These are phyloP conservation scores for Carpinus viminea DNA, from an alignment of 306 rosid genomes.

Conservation along the genomic window DNA sequence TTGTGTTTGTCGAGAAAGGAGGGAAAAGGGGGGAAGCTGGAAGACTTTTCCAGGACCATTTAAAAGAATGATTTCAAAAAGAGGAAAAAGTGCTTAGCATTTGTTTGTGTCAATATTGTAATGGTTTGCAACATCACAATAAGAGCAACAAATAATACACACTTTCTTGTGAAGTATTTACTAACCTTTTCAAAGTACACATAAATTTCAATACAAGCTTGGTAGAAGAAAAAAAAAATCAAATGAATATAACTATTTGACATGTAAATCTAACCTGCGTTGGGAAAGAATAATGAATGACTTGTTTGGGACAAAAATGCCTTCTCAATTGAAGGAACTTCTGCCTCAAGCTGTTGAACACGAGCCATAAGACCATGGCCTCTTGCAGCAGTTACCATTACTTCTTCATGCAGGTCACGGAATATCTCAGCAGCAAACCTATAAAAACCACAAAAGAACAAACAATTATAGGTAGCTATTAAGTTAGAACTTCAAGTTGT, in stretches of 20 bases:
- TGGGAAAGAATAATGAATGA: constrained; percentile 58
- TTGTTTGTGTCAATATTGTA: background rate
- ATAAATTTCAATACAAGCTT: background rate
- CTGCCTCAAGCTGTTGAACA: constrained; percentile 94
- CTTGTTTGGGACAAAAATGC: constrained; percentile 66
- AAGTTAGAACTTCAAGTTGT: background rate
- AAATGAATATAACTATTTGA: constrained; percentile 17
- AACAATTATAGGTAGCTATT: background rate
- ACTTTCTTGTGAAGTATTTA: background rate
- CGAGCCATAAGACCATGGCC: constrained; percentile 83
- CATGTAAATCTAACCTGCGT: constrained; percentile 59
- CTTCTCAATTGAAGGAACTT: constrained; percentile 87
- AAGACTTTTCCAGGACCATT: background rate
- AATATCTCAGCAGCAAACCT: constrained; percentile 98
- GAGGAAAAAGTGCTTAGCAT: background rate
- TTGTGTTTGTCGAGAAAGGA: background rate
- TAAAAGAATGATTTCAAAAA: background rate
- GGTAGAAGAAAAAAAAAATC: constrained; percentile 14
- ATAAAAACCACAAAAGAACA: constrained; percentile 11
- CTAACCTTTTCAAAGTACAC: background rate
- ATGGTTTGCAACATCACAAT: background rate
- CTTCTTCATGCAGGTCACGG: constrained; percentile 95
- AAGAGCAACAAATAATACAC: background rate
- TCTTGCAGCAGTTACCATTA: constrained; percentile 81
- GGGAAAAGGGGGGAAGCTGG: background rate